Base-by-base conservation (phyloP, 495 filamentous ascomycete species). In the Collariella sp. region DNA sequence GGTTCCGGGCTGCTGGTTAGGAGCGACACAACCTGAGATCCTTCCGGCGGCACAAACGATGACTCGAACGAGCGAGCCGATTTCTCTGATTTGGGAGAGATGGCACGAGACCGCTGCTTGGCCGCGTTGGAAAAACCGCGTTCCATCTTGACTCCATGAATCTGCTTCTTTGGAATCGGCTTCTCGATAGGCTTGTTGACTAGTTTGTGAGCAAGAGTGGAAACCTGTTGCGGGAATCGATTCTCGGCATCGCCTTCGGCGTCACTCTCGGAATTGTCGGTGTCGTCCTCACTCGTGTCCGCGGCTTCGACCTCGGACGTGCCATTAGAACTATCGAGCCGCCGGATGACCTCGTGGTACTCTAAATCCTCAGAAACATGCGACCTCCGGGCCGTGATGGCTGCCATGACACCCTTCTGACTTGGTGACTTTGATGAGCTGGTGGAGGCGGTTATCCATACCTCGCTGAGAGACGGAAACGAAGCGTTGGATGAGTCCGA, bases 11-110 rank as follows among this genome's bases (percentile, higher is more conserved):
- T 64, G 50, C 62, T 71, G 1, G 66, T 63, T 24, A 71, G 55
- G 5, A 77, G 55, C 15, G 67, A 69, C 7, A 72, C 51, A 7
- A 76, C 66, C 47, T 76, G 72, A 0, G 66, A 64, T 1, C 72
- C 71, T 1, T 65, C 50, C 1, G 72, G 72, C 26, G 70, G 50
- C 5, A 22, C 47, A 40, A 71, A 72, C 12, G 20, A 44, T 26
- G 58, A 59, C 33, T 33, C 22, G 19, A 5, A 15, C 10, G 35
- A 24, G 13, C 39, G 31, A 5, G 9, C 23, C 22, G 47, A 43
- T 31, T 22, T 51, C 18, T 12, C 29, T 18, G 34, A 13, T 5
- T 41, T 29, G 52, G 31, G 12, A 42, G 23, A 5, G 31, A 12
- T 33, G 24, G 10, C 16, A 23, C 13, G 35, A 49, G 24, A 36